These are phyloP conservation scores for Aureobasidium subglaciale DNA, from an alignment of 2,329 filamentous ascomycete species.

Conservation along the genomic window DNA sequence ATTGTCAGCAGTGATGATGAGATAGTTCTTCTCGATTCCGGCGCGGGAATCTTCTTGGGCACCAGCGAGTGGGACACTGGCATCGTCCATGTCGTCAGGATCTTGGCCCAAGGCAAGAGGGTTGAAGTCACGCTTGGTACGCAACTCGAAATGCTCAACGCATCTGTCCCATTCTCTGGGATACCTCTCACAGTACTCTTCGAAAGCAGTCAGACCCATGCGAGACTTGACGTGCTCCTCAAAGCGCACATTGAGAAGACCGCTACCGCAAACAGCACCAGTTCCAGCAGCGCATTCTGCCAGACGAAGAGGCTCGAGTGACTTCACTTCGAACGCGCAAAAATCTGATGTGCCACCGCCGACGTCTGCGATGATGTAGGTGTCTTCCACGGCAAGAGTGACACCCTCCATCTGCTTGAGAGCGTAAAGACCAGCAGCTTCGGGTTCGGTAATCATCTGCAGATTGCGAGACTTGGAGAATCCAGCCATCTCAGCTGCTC, in stretches of 20 bases:
- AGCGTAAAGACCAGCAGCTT: constrained; percentile 73
- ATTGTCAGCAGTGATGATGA: constrained; percentile 65
- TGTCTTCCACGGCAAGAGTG: constrained; percentile 46
- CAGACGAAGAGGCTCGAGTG: constrained; percentile 61
- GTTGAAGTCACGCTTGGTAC: constrained; percentile 77
- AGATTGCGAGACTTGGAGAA: constrained; percentile 60
- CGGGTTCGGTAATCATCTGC: constrained; percentile 64
- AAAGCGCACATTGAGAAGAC: constrained; percentile 73
- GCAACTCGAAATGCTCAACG: constrained; percentile 73
- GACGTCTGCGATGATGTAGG: constrained; percentile 59
- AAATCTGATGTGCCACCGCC: constrained; percentile 60
- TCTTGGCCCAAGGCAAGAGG: too few species aligned
- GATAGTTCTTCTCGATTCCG: constrained; percentile 67
- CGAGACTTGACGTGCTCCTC: constrained; percentile 66
- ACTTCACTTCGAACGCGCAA: constrained; percentile 75
- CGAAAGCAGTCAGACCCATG: constrained; percentile 58
- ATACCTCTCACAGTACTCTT: constrained; percentile 71
- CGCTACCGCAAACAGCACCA: constrained; percentile 69
- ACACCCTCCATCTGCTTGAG: constrained; percentile 73
- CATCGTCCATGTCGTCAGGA: constrained; percentile 1
- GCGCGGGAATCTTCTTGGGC: constrained; percentile 54
- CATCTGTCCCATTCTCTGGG: constrained; percentile 68
- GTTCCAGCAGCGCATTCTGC: constrained; percentile 76
- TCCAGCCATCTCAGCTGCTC: constrained; percentile 63
- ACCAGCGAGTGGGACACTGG: constrained; percentile 33